Evolutionary conservation across 768 basidiomycete genomes (phyloP), one percentile per base, ranked within the genome.

Genomic region (Rhizopogon sp.): DNA sequence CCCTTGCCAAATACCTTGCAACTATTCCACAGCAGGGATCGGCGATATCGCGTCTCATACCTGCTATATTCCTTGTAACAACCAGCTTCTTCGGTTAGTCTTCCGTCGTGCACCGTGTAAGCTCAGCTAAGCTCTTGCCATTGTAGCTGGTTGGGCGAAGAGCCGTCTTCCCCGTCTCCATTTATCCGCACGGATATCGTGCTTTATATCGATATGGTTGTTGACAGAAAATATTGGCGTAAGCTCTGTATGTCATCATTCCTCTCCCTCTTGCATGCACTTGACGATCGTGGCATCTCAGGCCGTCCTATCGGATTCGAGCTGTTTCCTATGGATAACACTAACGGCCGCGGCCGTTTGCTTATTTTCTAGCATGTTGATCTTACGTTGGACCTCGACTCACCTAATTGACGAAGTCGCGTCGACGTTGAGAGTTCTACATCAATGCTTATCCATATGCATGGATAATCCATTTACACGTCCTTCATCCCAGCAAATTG

Each of bases 181-280:
- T 29, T 56, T 76, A 10, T 70, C 78, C 5, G 71, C 70, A 43
- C 77, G 77, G 17, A 77, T 79, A 46, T 72, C 74, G 9, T 76
- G 75, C 56, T 79, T 80, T 54, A 64, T 77, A n/a, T 73, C 76
- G 2, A 70, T 78, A 25, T 80, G 76, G 74, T 58, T 77, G 17
- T 62, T 80, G 20, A 78, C 78, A 3, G 63, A 59, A 9, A 61
- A 76, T 47, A 60, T 69, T 33, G 75, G 73, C 16, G 42, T 60
- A 7, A 54, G 59, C 5, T 62, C 65, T 16, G 76, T 77, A 60
- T 49, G 71, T 25, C 33, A 20, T 7, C 6, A 10, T 14, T n/a
- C 39, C 10, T n/a, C 22, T 40, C 47, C 22, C 35, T 16, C 9
- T n/a, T 40, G 29, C n/a, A n/a, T 43, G 17, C 33, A 31, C 20